Evolutionary conservation across 768 basidiomycete genomes (phyloP).

Genomic region (Hirschioporus abietinus): DNA sequence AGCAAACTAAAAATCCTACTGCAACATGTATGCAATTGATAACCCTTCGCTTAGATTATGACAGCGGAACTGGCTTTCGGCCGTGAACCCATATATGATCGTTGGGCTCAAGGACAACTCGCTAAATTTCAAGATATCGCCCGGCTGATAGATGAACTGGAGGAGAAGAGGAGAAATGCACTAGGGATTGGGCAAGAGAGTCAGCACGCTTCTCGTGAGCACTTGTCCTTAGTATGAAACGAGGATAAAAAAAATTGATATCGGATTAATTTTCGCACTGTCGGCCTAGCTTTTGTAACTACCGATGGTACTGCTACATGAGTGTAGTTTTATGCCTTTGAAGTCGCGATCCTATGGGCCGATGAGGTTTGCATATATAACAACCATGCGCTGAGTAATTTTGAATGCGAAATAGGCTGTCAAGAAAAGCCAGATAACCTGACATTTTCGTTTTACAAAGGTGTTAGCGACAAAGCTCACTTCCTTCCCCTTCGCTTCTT

Average conservation of each 20-base stretch:
- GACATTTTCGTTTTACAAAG: not conserved
- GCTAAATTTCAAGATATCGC: not conserved
- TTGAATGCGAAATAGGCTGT: not conserved
- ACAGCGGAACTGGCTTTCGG: conserved; percentile 64
- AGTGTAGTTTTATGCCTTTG: no score
- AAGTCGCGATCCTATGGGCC: no score
- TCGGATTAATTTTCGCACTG: no score
- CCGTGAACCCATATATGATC: conserved; percentile 42
- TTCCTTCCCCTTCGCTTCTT: conserved; percentile 46
- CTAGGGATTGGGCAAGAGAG: not conserved
- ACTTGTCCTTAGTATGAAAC: not conserved
- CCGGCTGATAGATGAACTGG: not conserved
- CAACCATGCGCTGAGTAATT: not conserved
- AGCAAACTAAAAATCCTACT: conserved; percentile 17
- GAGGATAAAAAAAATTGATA: no score
- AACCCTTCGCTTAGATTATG: conserved; percentile 40
- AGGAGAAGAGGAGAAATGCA: not conserved
- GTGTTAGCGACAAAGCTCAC: conserved; percentile 26
- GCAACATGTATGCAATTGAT: not conserved
- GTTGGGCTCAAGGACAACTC: conserved; percentile 52
- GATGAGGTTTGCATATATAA: not conserved
- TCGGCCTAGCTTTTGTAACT: no score
- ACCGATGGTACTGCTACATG: no score
- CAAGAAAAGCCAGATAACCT: not conserved
- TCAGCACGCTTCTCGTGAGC: not conserved